Percentiles rank a stretch among this genome's conserved stretches.
phyloP scores from a whole-genome alignment of 768 basidiomycete genomes.

The Pisolithus microcarpus region DNA sequence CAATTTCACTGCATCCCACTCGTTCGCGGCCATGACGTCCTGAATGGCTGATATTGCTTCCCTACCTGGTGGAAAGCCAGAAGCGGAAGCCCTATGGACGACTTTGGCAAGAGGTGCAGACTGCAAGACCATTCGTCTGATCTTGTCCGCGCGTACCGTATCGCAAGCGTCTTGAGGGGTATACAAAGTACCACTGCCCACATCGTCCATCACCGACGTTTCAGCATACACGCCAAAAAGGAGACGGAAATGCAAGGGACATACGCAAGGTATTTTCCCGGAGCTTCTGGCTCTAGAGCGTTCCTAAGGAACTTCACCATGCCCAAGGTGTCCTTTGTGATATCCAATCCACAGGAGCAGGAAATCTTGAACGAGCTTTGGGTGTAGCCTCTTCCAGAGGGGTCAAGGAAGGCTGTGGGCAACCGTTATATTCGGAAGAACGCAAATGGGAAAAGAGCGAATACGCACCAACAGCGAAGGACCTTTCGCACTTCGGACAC shows the following conservation, averaged over 20 bases:
- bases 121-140: slow-evolving; percentile 15
- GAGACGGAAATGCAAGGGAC: slow-evolving; percentile 1
- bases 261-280: slow-evolving; percentile 25
- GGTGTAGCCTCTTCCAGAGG: slow-evolving; percentile 38
- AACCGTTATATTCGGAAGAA: not conserved
- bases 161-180: slow-evolving; percentile 15
- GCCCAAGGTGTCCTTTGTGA: slow-evolving; percentile 34
- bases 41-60: not conserved
- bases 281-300: slow-evolving; percentile 12
- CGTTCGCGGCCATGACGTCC: not conserved
- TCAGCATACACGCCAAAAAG: not conserved
- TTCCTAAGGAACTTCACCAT: slow-evolving; percentile 34
- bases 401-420: slow-evolving; percentile 31
- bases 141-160: slow-evolving; percentile 11
- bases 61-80: not conserved
- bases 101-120: not conserved
- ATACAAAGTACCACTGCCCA: slow-evolving; percentile 28
- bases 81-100: not conserved
- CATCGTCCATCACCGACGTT: too few species aligned
- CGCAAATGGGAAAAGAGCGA: not conserved
- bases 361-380: slow-evolving; percentile 32
- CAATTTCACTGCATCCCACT: too few species aligned
- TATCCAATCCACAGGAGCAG: slow-evolving; percentile 32
- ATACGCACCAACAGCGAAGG: slow-evolving; percentile 16
- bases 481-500: slow-evolving; percentile 25